phyloP scores from a whole-genome alignment of 768 basidiomycete genomes.

The Lactarius vividus region DNA sequence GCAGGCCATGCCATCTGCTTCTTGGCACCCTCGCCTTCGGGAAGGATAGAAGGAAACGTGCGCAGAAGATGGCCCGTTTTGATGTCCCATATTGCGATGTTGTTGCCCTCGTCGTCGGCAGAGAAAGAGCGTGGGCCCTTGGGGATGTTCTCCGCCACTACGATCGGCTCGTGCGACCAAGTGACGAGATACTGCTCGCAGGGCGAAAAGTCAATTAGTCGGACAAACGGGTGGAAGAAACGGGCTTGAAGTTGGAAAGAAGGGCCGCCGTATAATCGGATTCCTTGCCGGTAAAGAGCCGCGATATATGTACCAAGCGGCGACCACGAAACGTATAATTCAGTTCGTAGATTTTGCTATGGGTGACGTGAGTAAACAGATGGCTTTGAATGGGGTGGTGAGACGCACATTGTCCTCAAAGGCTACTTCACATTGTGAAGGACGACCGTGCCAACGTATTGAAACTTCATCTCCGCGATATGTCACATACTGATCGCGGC shows the following conservation, averaged over 20 bases:
- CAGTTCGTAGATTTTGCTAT: conserved; percentile 71
- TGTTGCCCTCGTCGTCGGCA: conserved; percentile 93
- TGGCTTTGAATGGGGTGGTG: not conserved
- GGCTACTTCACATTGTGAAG: conserved; percentile 79
- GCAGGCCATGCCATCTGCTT: conserved; percentile 94
- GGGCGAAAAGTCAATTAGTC: conserved; percentile 95
- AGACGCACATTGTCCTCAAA: conserved; percentile 65
- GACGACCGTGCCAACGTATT: conserved; percentile 91
- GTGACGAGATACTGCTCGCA: conserved; percentile 96
- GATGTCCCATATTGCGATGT: conserved; percentile 98
- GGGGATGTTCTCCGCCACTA: conserved; percentile 73
- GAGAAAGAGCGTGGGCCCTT: conserved; percentile 87
- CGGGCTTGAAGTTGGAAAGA: conserved; percentile 87
- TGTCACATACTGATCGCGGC: conserved; percentile 94
- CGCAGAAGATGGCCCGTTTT: conserved; percentile 89
- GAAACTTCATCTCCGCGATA: conserved; percentile 90
- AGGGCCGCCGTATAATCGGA: conserved; percentile 91
- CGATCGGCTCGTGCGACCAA: conserved; percentile 93
- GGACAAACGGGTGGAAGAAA: conserved; percentile 94
- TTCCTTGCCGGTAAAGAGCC: conserved; percentile 92
- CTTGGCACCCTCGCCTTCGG: conserved; percentile 61
- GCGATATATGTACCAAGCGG: conserved; percentile 93
- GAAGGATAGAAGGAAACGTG: conserved; percentile 73
- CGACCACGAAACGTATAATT: conserved; percentile 96
- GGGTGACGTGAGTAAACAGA: conserved; percentile 39